phyloP scores from a whole-genome alignment of 176 grass and related monocot species.

The Cenchrus purpureus region DNA sequence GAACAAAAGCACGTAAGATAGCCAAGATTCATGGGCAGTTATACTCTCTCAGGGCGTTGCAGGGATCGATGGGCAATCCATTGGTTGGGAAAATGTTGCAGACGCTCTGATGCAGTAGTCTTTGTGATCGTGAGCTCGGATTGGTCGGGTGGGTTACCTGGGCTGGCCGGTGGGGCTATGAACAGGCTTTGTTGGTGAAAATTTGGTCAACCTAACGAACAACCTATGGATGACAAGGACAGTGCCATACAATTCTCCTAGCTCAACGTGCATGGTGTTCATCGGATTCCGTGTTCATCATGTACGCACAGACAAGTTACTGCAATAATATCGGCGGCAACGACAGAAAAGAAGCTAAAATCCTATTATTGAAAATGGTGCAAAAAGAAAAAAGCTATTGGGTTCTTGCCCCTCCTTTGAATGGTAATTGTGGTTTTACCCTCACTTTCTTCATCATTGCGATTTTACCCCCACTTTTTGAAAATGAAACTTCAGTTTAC shows the following conservation, averaged over 20 bases:
- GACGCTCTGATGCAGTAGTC: background rate
- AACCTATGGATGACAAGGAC: background rate
- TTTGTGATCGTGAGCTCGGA: background rate
- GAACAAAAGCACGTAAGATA: background rate
- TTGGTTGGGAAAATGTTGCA: background rate
- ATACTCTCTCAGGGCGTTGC: background rate
- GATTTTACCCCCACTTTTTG: too few relatives aligned
- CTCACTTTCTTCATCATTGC: too few relatives aligned
- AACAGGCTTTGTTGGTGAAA: slow-evolving; percentile 28
- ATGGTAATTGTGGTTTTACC: too few relatives aligned
- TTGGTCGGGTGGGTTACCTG: slow-evolving; percentile 23
- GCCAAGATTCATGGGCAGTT: background rate
- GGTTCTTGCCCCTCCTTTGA: too few relatives aligned
- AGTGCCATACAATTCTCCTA: background rate
- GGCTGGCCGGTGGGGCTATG: background rate
- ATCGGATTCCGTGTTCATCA: too few relatives aligned
- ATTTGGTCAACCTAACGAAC: slow-evolving; percentile 56
- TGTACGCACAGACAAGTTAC: too few relatives aligned
- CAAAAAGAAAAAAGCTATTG: too few relatives aligned
- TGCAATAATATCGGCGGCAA: too few relatives aligned
- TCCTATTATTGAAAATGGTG: too few relatives aligned
- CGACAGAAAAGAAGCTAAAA: too few relatives aligned
- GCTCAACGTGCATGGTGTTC: too few relatives aligned
- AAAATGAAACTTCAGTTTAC: too few relatives aligned
- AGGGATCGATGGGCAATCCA: background rate